Evolutionary conservation across 192 early-diverging fungal genomes (phyloP).

Genomic region (Cetraspora pellucida): DNA sequence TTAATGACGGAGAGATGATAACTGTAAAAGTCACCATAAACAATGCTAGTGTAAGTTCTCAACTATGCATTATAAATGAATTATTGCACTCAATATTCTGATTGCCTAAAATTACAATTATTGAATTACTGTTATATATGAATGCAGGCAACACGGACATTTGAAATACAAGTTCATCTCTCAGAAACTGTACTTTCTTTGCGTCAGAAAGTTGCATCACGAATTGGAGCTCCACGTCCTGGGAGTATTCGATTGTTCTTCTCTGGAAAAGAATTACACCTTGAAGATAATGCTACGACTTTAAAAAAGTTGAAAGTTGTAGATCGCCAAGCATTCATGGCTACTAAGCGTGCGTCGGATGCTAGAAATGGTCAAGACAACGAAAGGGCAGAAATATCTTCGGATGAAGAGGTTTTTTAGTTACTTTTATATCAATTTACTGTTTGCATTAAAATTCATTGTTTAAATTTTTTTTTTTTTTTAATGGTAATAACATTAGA

Average conservation of each 20-base stretch:
- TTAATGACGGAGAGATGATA: conserved; percentile 48
- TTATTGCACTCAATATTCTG: background rate
- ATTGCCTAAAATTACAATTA: background rate
- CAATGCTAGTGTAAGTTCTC: background rate
- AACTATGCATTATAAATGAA: background rate
- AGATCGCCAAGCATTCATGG: conserved; percentile 41
- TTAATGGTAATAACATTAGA: background rate
- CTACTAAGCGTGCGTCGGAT: conserved; percentile 33
- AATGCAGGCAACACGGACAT: conserved; percentile 17
- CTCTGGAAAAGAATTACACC: conserved; percentile 41
- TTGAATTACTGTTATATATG: background rate
- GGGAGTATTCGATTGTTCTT: conserved; percentile 41
- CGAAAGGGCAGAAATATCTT: background rate
- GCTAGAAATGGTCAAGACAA: background rate
- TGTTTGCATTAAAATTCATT: background rate
- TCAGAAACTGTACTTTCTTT: conserved; percentile 40
- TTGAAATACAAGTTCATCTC: conserved; percentile 45
- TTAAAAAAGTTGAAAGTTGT: conserved; percentile 46
- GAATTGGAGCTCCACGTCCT: conserved; percentile 35
- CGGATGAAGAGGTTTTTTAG: background rate
- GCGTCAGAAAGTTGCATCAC: conserved; percentile 36
- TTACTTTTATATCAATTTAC: background rate
- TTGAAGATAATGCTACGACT: conserved; percentile 38
- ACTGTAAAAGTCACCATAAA: conserved; percentile 40
- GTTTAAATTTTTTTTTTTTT: background rate